Conservation (phyloP, 2,329 filamentous ascomycete genomes). For the Dendrostoma leiphaemia region DNA sequence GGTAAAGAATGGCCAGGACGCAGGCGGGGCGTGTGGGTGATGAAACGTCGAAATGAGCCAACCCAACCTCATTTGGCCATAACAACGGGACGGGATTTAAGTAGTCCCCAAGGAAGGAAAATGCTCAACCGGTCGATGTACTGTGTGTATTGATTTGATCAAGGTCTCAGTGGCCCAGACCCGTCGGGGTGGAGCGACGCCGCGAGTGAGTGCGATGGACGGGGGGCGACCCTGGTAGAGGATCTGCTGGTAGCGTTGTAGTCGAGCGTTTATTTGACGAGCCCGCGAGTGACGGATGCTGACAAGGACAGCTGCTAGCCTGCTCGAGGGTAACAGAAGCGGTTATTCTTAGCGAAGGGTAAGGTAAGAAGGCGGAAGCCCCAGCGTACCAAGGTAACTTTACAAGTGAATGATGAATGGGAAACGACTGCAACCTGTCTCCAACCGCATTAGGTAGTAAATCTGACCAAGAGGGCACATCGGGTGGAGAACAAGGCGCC, state of each 20-base stretch:
- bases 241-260: slow-evolving; percentile 15
- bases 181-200: slow-evolving; percentile 18
- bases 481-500: slow-evolving; percentile 42
- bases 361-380: slow-evolving; percentile 23
- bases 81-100: slow-evolving; percentile 31
- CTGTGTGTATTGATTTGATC: slow-evolving; percentile 2
- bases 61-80: slow-evolving; percentile 46
- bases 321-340: slow-evolving; percentile 13
- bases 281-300: neutral
- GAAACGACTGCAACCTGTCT: slow-evolving; percentile 26
- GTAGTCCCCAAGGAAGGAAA: slow-evolving; percentile 27
- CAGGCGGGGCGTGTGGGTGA: slow-evolving; percentile 39
- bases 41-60: slow-evolving; percentile 40
- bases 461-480: slow-evolving; percentile 37
- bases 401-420: slow-evolving; percentile 26
- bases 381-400: slow-evolving; percentile 27
- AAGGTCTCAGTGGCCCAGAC: slow-evolving; percentile 15
- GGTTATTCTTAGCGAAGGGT: slow-evolving; percentile 18
- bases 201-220: slow-evolving; percentile 10
- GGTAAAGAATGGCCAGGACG: slow-evolving; percentile 36
- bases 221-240: slow-evolving; percentile 12
- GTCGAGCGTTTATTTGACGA: too few relatives aligned
- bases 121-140: slow-evolving; percentile 24
- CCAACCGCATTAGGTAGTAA: slow-evolving; percentile 38
- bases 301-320: slow-evolving; percentile 4